phyloP scores from a whole-genome alignment of 1,139 yeast species.

The Lodderomyces theae region DNA sequence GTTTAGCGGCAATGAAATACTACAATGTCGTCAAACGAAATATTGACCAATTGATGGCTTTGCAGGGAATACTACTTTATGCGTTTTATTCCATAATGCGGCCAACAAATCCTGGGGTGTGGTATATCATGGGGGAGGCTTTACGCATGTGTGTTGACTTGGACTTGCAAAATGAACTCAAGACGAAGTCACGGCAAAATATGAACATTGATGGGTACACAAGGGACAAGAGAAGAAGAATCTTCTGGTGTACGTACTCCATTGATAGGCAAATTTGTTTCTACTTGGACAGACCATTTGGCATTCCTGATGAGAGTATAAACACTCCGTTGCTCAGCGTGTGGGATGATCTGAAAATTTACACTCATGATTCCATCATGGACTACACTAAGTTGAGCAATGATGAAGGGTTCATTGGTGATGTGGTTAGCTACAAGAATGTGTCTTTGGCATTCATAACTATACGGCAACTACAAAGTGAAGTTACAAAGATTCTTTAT shows the following conservation, averaged over 20 bases:
- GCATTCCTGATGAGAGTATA: slow-evolving; percentile 69
- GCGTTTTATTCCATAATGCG: slow-evolving; percentile 73
- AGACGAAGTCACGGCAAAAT: slow-evolving; percentile 22
- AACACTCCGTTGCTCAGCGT: slow-evolving; percentile 67
- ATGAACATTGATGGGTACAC: slow-evolving; percentile 47
- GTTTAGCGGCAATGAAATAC: slow-evolving; percentile 62
- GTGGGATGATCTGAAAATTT: slow-evolving; percentile 66
- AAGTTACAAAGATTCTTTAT: slow-evolving; percentile 68
- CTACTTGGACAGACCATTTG: slow-evolving; percentile 70
- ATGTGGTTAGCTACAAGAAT: slow-evolving; percentile 55
- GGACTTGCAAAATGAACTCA: slow-evolving; percentile 68
- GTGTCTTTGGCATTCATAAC: slow-evolving; percentile 65
- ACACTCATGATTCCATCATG: slow-evolving; percentile 24
- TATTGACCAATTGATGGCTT: slow-evolving; percentile 60
- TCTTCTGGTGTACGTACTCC: slow-evolving; percentile 88
- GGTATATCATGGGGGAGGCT: slow-evolving; percentile 86
- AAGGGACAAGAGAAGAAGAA: slow-evolving; percentile 67
- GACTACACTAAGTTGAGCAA: slow-evolving; percentile 18
- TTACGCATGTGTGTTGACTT: slow-evolving; percentile 76
- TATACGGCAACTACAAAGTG: slow-evolving; percentile 73
- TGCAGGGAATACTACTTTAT: slow-evolving; percentile 68
- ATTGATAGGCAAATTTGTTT: slow-evolving; percentile 77
- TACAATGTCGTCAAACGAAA: slow-evolving; percentile 59
- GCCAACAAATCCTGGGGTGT: slow-evolving; percentile 83
- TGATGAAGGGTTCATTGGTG: slow-evolving; percentile 7